These are phyloP conservation scores for Fennellomyces sp. DNA, from an alignment of 371 early-diverging fungal genomes.

Conservation along the genomic window DNA sequence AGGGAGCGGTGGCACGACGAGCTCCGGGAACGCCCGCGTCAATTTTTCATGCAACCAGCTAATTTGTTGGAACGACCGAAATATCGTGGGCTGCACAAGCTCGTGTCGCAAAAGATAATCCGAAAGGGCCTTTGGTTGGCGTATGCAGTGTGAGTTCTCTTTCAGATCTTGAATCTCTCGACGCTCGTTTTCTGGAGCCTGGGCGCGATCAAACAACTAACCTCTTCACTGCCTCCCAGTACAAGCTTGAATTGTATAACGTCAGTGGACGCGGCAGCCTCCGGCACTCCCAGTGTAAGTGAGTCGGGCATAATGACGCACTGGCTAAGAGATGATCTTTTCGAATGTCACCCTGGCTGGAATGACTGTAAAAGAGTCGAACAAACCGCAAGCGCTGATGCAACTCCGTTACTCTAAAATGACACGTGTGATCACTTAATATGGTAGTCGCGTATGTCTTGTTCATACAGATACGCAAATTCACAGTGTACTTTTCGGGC, in stretches of 20 bases:
- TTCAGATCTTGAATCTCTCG: too few relatives aligned
- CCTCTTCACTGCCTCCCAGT: slow-evolving; percentile 28
- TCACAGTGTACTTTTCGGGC: too few relatives aligned
- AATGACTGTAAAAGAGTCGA: too few relatives aligned
- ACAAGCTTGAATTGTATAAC: slow-evolving; percentile 66
- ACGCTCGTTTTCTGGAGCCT: too few relatives aligned
- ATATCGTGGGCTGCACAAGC: slow-evolving; percentile 27
- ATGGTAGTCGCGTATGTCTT: too few relatives aligned
- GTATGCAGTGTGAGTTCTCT: too few relatives aligned
- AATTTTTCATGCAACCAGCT: slow-evolving; percentile 60
- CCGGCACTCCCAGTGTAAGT: slow-evolving; percentile 49
- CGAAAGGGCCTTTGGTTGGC: slow-evolving; percentile 8
- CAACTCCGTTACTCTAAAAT: too few relatives aligned
- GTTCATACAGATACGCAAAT: too few relatives aligned
- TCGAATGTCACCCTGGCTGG: background rate
- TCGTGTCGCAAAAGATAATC: slow-evolving; percentile 20
- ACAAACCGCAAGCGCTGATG: too few relatives aligned
- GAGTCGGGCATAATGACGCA: background rate
- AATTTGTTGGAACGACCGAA: slow-evolving; percentile 65
- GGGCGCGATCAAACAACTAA: slow-evolving; percentile 11
- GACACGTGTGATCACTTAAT: too few relatives aligned
- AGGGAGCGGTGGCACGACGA: slow-evolving; percentile 58
- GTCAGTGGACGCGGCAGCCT: slow-evolving; percentile 65
- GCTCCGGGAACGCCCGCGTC: slow-evolving; percentile 34
- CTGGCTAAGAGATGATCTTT: background rate